Base-by-base conservation (phyloP, 2,329 filamentous ascomycete species). In the Epichloe amarillans region DNA sequence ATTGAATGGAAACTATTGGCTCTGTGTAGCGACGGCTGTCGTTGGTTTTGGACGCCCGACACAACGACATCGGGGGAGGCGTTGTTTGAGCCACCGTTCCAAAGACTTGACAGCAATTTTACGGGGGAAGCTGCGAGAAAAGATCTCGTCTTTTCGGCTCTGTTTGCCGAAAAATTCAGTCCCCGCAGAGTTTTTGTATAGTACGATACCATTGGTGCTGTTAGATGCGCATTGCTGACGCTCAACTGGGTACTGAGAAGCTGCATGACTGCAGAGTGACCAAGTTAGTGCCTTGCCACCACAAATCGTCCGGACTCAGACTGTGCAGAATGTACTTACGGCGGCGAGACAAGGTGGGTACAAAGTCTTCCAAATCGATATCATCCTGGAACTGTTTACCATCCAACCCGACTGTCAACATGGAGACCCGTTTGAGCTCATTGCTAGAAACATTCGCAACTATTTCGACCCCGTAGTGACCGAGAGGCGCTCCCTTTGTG, bases 101-200 rank as follows among this genome's bases (percentile, higher is more conserved):
- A 80, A 50, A 96, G 79, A 61, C 78, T 95, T 0, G 90, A 94
- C 15, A 97, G 73, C 61, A 95, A 75, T 64, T 96, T 97, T 46
- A 94, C 87, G 91, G 90, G 1, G 1, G 90, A 96, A n/a, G 84
- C 79, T 4, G 82, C 82, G 10, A 91, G 76, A 61, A 87, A 86
- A 0, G 81, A 82, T 50, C 77, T 77, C 11, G 80, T 77, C 63
- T 80, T 85, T 60, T 83, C 80, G 0, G 77, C 74, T 40, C 83
- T 77, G 35, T 79, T 72, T 19, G 79, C 72, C 41, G 52, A 47
- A 40, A 86, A 72, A 45, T 76, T 77, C 23, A 95, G 69, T 4
- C 82, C 80, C 36, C 83, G 83, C 30, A 95, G 72, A 2, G 87
- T 80, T 54, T 88, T 88, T 44, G 82, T 82, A 61, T 95, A 86